Evolutionary conservation across 495 filamentous ascomycete genomes (phyloP).

Genomic region (Penicillium psychrofluorescens): DNA sequence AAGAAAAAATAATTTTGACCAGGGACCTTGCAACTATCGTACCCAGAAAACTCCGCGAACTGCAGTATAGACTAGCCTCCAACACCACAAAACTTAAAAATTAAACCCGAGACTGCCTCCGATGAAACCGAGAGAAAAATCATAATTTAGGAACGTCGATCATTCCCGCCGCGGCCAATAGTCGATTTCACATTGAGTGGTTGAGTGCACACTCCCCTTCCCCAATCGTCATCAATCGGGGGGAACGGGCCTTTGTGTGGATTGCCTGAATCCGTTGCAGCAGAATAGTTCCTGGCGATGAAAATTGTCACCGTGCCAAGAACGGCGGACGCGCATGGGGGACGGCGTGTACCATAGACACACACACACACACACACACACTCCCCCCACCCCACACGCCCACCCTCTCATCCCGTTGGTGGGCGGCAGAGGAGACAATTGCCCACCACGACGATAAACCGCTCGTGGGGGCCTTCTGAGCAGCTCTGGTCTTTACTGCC

Average conservation of each 20-base stretch:
- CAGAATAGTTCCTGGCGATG: conserved; percentile 14
- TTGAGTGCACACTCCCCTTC: not conserved
- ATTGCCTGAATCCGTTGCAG: conserved; percentile 8
- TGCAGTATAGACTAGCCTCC: no score
- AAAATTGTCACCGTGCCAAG: conserved; percentile 2
- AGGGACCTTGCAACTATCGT: not conserved
- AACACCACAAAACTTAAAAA: conserved; percentile 12
- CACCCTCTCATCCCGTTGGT: no score
- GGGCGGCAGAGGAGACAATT: conserved; percentile 53
- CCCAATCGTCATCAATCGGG: conserved; percentile 6
- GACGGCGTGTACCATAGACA: no score
- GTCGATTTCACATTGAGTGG: conserved; percentile 5
- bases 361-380: no score
- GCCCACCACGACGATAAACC: conserved; percentile 62
- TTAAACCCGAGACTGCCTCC: not conserved
- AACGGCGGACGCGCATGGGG: conserved; percentile 1
- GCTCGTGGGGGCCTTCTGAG: conserved; percentile 62
- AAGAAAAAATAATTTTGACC: no score
- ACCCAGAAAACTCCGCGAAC: conserved; percentile 1
- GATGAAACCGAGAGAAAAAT: not conserved
- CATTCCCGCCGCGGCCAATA: conserved; percentile 9
- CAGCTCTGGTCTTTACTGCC: conserved; percentile 55
- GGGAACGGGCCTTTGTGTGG: conserved; percentile 7
- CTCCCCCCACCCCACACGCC: no score
- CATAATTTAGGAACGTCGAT: conserved; percentile 12